These are phyloP conservation scores for Blumeria hordei DNA, from an alignment of 2,329 filamentous ascomycete genomes.

Conservation along the genomic window DNA sequence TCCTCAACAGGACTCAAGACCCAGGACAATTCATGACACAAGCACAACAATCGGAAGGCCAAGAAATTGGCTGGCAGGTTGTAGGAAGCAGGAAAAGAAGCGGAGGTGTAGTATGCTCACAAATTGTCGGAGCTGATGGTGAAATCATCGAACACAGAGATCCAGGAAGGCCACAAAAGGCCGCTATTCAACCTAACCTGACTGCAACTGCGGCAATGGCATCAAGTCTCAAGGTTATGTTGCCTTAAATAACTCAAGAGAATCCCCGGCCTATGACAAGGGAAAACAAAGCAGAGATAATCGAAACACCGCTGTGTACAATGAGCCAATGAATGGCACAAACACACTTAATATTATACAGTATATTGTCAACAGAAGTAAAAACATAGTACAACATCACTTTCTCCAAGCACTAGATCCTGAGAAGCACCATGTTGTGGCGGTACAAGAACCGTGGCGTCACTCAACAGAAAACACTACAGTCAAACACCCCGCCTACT, in stretches of 20 bases:
- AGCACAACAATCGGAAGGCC: too few species aligned
- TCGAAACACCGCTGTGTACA: not conserved
- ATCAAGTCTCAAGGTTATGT: too few species aligned
- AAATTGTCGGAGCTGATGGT: too few species aligned
- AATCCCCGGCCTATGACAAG: not conserved
- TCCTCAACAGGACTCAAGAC: not conserved
- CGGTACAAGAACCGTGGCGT: not conserved
- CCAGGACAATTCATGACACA: not conserved
- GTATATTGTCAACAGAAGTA: not conserved
- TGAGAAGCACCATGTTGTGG: not conserved
- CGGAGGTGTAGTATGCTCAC: not conserved
- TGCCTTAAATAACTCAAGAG: not conserved
- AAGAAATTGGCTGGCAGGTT: too few species aligned
- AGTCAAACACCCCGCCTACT: not conserved
- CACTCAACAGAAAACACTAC: too few species aligned
- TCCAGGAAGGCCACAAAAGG: not conserved
- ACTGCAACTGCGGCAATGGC: too few species aligned
- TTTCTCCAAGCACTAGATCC: not conserved
- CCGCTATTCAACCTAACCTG: too few species aligned
- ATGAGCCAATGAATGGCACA: not conserved
- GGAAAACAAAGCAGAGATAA: not conserved
- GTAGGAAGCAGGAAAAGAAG: not conserved
- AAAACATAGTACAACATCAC: not conserved
- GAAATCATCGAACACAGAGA: not conserved
- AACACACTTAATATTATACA: not conserved